Evolutionary conservation across 176 grass and related monocot genomes (phyloP), one percentile per base, ranked within the genome.

Genomic region (Microstegium vimineum): DNA sequence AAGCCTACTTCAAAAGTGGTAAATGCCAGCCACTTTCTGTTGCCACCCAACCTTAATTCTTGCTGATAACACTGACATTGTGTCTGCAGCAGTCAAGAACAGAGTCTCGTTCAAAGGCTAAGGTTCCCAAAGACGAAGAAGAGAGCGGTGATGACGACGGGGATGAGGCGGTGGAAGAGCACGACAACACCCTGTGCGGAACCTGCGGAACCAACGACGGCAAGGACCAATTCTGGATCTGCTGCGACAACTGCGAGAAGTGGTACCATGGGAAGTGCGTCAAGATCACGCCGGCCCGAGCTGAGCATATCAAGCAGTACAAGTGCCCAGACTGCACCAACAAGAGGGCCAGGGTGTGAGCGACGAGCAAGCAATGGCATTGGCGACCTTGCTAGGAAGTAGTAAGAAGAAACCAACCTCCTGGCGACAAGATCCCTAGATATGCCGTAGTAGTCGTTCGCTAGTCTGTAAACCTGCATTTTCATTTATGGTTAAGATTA

Each of bases 301-400:
- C 92, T 1, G 95, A 98, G 90, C 95, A 98, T 30, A 98, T 98
- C 84, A 98, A 98, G 89, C 95, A 95, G 51, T 98, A 98, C 86
- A 94, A 92, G 40, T 98, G 95, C 90, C 92, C 95, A 1, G 93
- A 92, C 30, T 98, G 95, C 86, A 91, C 64, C 74, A 86, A 80
- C 85, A 94, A 92, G 78, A 98, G 93, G 86, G 69, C 87, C 69
- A 89, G 84, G 84, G 74, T 74, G n/a, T 91, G 83, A 91, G 81
- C 51, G 4, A 66, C 23, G 3, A 66, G 33, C 23, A n/a, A n/a
- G n/a, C n/a, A n/a, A 62, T 12, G 4, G 34, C 18, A 66, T 56
- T 4, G 45, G 43, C 23, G 47, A 18, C 14, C 46, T 31, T 82
- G 51, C 37, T 45, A 28, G 67, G 67, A 46, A 84, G 47, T n/a